Evolutionary conservation across 805 yeast species (phyloP).

Genomic region (Starmerella tilneyi): DNA sequence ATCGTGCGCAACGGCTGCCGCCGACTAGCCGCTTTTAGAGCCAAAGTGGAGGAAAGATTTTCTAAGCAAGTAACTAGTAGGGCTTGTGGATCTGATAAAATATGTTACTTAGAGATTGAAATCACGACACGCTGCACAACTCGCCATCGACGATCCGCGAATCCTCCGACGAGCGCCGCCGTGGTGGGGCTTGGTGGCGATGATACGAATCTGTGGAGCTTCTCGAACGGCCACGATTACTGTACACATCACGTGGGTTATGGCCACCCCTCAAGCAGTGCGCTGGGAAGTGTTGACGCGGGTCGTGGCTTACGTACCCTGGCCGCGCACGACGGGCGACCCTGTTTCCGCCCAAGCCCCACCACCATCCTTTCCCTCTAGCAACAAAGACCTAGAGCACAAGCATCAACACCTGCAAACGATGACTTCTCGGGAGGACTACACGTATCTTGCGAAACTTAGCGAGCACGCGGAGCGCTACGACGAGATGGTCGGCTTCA

Average conservation of each 20-base stretch:
- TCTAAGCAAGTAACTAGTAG: no score
- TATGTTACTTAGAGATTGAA: no score
- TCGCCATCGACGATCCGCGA: no score
- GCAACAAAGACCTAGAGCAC: conserved; percentile 4
- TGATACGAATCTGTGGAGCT: neutral
- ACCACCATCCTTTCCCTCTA: conserved; percentile 6
- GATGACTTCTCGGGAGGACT: conserved; percentile 76
- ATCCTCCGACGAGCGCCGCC: no score
- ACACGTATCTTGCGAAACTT: conserved; percentile 93
- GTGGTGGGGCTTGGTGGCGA: conserved; percentile 1
- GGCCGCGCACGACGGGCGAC: conserved; percentile 9
- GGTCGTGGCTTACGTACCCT: conserved; percentile 5
- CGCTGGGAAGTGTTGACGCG: neutral
- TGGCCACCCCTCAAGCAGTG: neutral
- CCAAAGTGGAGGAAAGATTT: no score
- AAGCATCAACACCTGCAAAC: neutral
- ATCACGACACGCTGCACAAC: no score
- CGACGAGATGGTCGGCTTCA: conserved; percentile 98
- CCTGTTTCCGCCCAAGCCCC: conserved; percentile 12
- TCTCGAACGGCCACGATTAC: conserved; percentile 5
- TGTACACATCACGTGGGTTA: neutral
- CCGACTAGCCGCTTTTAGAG: no score
- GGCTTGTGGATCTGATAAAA: no score
- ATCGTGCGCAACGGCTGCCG: no score
- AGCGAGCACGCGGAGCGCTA: conserved; percentile 99